Evolutionary conservation across 495 filamentous ascomycete genomes (phyloP), one percentile per base, ranked within the genome.

Genomic region (Cryomyces minteri): DNA sequence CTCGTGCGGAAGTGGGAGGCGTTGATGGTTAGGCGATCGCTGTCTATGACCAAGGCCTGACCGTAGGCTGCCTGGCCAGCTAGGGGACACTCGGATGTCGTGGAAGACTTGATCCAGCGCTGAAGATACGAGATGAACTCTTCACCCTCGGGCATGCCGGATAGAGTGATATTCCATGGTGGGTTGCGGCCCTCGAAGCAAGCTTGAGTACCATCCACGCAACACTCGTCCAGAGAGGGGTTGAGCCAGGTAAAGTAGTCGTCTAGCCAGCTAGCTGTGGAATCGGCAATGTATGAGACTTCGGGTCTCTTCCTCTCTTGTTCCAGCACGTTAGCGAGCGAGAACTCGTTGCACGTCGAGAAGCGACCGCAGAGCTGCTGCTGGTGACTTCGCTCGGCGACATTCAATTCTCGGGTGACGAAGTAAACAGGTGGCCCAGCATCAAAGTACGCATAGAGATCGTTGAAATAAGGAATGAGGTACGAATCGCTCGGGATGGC

Each of bases 161-260:
- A 64, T 5, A 98, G 69, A 2, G 82, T 83, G 47, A 85, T 79
- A 50, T 93, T 94, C 87, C 88, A 96, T 0, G 76, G 61, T 4
- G 85, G 83, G 29, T 75, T 55, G 6, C 88, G 77, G 45, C 75
- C 67, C 31, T 70, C 70, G 54, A 98, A 94, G 63, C 90, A 98
- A 5, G 77, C 61, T 53, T 77, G 71, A 39, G 65, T 67, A 48
- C 80, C 63, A 44, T 71, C 63, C 6, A 57, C 55, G 54, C 92
- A 96, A 64, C 92, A 96, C 39, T 71, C 67, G 41, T 84, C 77
- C 45, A 87, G 79, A 10, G 69, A 66, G 0, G 92, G 92, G 52
- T 95, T 90, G 10, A 96, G 68, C 92, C 92, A 98, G 49, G 82
- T 75, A 62, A 96, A 83, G 61, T 83, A 94, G 55, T 98, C 90